These are phyloP conservation scores for Pythium myriotylum DNA, from an alignment of 352 stramenopile genomes.

Conservation along the genomic window DNA sequence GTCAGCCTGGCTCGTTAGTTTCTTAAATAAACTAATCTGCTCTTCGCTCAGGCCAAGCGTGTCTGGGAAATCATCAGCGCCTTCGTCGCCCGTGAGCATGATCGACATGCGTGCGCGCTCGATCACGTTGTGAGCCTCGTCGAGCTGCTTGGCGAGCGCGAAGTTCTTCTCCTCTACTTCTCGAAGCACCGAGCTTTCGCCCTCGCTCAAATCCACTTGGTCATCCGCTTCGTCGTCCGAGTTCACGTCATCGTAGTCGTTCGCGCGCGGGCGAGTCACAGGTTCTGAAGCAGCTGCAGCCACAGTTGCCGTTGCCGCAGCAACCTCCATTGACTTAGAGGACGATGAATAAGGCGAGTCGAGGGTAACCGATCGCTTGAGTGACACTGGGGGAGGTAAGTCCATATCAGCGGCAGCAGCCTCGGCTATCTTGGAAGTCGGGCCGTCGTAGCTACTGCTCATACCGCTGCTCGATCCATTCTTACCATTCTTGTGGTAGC, in stretches of 20 bases:
- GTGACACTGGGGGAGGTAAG: constrained; percentile 23
- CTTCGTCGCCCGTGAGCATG: constrained; percentile 78
- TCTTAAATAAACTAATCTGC: constrained; percentile 92
- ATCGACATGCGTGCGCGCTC: constrained; percentile 86
- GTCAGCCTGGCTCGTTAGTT: constrained; percentile 86
- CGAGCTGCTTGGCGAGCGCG: constrained; percentile 77
- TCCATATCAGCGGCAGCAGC: constrained; percentile 17
- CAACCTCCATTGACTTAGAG: constrained; percentile 10
- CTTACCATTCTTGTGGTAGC: constrained; percentile 35
- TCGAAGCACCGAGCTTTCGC: constrained; percentile 67
- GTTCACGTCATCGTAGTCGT: constrained; percentile 83
- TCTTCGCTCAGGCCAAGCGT: constrained; percentile 71
- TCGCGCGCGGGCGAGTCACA: constrained; percentile 18
- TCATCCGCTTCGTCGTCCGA: constrained; percentile 83
- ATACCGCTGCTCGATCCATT: constrained; percentile 12
- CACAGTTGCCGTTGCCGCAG: not conserved
- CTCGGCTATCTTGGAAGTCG: constrained; percentile 22
- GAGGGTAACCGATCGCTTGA: constrained; percentile 36
- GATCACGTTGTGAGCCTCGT: constrained; percentile 83
- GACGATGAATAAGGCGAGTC: constrained; percentile 19
- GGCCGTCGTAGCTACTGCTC: constrained; percentile 35
- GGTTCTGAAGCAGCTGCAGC: constrained; percentile 13
- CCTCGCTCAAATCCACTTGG: constrained; percentile 69
- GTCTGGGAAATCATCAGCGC: constrained; percentile 53
- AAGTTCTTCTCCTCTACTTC: constrained; percentile 87